Conservation (phyloP, 163 green algal genomes). For the Coccomyxa subellipsoidea region DNA sequence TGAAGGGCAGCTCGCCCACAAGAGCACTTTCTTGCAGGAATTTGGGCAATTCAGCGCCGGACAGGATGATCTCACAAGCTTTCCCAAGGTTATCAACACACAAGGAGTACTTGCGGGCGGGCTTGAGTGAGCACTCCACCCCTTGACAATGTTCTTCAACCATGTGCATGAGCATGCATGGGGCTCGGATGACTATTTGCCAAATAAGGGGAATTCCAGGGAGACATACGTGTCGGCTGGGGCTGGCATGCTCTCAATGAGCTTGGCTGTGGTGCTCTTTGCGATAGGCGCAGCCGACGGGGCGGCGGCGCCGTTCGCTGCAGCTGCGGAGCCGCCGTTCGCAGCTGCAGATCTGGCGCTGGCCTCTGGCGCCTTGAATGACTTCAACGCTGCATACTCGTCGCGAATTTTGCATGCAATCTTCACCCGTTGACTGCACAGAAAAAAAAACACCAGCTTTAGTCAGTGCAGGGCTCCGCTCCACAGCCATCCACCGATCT, state of each 20-base stretch:
- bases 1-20: no score
- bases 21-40: no score
- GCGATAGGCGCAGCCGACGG: neutral
- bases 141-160: no score
- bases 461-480: no score
- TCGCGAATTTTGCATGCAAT: conserved; percentile 55
- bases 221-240: conserved; percentile 16
- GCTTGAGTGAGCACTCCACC: no score
- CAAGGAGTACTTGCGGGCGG: no score
- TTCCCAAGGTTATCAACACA: no score
- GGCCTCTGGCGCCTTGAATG: conserved; percentile 29
- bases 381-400: conserved; percentile 46
- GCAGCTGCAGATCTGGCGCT: conserved; percentile 13
- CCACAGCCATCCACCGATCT: no score
- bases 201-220: neutral
- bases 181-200: no score
- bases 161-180: no score
- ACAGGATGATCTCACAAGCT: no score
- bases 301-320: neutral
- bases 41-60: no score
- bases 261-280: conserved; percentile 40
- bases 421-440: conserved; percentile 59
- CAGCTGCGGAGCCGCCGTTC: neutral
- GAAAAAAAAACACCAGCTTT: neutral
- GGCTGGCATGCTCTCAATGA: conserved; percentile 60